Evolutionary conservation across 164 flowering plant species (phyloP).

Genomic region (Dillenia suffruticosa): DNA sequence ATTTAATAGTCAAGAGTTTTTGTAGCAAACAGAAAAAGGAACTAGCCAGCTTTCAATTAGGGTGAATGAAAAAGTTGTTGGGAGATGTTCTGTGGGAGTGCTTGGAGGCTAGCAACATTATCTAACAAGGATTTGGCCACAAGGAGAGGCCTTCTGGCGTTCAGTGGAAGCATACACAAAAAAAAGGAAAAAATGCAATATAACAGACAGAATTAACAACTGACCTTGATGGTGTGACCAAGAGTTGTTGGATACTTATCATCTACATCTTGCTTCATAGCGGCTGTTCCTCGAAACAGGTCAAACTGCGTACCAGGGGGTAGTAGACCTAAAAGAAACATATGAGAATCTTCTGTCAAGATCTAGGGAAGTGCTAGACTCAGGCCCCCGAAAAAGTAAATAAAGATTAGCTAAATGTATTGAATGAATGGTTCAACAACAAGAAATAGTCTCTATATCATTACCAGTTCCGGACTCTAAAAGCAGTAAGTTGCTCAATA

Average conservation of each 20-base stretch:
- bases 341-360: constrained; percentile 2
- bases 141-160: neutral
- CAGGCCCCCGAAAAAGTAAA: too few relatives aligned
- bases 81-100: too few relatives aligned
- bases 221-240: constrained; percentile 82
- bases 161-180: neutral
- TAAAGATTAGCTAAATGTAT: too few relatives aligned
- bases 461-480: neutral
- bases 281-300: constrained; percentile 96
- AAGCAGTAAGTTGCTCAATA: neutral
- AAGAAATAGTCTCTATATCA: neutral
- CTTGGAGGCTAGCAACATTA: too few relatives aligned
- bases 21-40: too few relatives aligned
- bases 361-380: neutral
- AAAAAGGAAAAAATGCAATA: neutral
- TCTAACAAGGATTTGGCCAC: too few relatives aligned
- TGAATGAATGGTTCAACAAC: too few relatives aligned
- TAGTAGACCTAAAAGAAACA: constrained; percentile 64
- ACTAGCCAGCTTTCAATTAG: too few relatives aligned
- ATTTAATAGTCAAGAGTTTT: too few relatives aligned
- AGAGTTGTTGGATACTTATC: constrained; percentile 86
- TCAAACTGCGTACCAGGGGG: constrained; percentile 99
- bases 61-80: too few relatives aligned
- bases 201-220: constrained; percentile 3
- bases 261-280: constrained; percentile 98